These are phyloP conservation scores for Comarum palustre DNA, from an alignment of 306 rosid genomes.

Conservation along the genomic window DNA sequence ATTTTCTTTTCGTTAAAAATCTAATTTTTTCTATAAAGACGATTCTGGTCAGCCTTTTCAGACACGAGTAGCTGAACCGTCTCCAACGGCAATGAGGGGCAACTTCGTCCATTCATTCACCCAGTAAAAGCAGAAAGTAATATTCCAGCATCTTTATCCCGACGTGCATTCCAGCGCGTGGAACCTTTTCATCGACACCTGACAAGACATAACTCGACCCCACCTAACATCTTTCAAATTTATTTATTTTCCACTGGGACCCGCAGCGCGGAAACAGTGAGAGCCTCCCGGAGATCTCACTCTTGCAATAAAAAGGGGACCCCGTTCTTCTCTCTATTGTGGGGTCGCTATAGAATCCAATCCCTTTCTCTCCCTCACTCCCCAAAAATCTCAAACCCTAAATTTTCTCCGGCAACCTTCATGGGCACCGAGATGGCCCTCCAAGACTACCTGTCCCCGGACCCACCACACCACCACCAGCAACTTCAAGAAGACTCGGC, in stretches of 20 bases:
- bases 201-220: not conserved
- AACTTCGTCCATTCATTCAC: not conserved
- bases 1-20: not conserved
- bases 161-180: not conserved
- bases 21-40: not conserved
- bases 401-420: conserved; percentile 16
- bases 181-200: not conserved
- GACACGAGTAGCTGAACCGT: not conserved
- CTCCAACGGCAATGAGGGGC: not conserved
- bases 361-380: conserved; percentile 15
- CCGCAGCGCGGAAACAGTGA: conserved; percentile 9
- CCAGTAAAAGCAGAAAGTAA: not conserved
- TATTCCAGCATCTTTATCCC: not conserved
- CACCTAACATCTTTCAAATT: not conserved
- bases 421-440: conserved; percentile 52
- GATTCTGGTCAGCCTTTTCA: not conserved
- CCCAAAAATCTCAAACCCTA: conserved; percentile 46
- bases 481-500: not conserved
- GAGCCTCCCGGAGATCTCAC: conserved; percentile 12
- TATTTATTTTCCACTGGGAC: not conserved
- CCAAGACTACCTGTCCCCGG: conserved; percentile 35
- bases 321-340: conserved; percentile 18
- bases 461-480: conserved; percentile 6
- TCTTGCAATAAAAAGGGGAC: not conserved
- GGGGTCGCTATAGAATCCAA: conserved; percentile 45